These are phyloP conservation scores for Chaetomium strumarium DNA, from an alignment of 2,329 filamentous ascomycete genomes.

Conservation along the genomic window DNA sequence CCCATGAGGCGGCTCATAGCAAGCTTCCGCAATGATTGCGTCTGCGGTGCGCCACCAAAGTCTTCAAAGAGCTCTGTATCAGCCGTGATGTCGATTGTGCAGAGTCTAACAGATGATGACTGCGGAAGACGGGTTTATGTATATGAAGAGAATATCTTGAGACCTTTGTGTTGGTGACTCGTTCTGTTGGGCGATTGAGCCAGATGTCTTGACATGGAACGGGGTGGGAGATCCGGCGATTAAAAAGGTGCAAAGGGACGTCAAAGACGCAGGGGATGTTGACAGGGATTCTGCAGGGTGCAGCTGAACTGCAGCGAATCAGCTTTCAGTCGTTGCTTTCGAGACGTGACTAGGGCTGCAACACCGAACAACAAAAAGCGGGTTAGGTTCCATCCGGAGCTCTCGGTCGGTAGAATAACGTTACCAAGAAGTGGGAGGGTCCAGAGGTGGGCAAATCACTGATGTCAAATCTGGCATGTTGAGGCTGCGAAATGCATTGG, in stretches of 20 bases:
- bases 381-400: no score
- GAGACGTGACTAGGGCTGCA: no score
- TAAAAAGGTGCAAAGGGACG: constrained; percentile 6
- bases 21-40: constrained; percentile 26
- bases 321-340: neutral
- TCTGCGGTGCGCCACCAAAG: constrained; percentile 17
- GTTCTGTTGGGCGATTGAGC: constrained; percentile 11
- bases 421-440: no score
- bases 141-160: neutral
- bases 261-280: constrained; percentile 4
- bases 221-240: constrained; percentile 6
- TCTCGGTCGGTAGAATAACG: no score
- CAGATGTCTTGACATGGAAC: constrained; percentile 22
- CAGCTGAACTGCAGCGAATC: constrained; percentile 11
- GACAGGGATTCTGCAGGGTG: constrained; percentile 7
- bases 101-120: neutral
- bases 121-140: neutral
- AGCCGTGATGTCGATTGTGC: constrained; percentile 20
- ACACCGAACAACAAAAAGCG: neutral
- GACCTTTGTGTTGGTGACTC: constrained; percentile 15
- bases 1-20: constrained; percentile 29
- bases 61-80: constrained; percentile 16
- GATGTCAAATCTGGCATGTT: no score
- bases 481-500: no score
- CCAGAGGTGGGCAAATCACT: no score